Base-by-base conservation (phyloP, 2,329 filamentous ascomycete genomes). In the Paraphaeosphaeria sporulosa region DNA sequence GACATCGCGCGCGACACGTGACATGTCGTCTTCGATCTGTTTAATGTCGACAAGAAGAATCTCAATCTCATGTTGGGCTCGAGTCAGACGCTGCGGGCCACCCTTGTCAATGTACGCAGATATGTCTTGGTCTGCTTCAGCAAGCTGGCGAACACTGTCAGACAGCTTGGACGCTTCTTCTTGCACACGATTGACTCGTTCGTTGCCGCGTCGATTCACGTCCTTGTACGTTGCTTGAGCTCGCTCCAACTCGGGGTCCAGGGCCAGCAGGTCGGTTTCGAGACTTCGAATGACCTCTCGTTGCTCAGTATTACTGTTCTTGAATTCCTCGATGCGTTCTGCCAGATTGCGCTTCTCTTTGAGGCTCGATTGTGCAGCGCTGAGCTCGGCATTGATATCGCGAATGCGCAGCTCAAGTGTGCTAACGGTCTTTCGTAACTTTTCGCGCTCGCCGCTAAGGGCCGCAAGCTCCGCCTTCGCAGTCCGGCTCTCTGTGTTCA, bases 151-250 rank as follows among this genome's bases (percentile, higher is more conserved):
- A 56, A 95, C 83, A 32, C 89, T 95, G 62, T 89, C 88, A 4
- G 88, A 87, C 15, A 98, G 83, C 21, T 83, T 87, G 58, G 90
- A 89, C 12, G 91, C 88, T 61, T 90, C 89, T 40, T 89, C 85
- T 30, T 90, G 88, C 46, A 94, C 81, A 59, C 87, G 86, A 69
- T 90, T 88, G 73, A 96, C 92, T 67, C 88, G 91, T 8, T 85
- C 83, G 17, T 89, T 88, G 9, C 91, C 90, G 44, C 88, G 89
- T 58, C 88, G 85, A 58, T 89, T 86, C 53, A 90, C 87, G 66
- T 96, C 93, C 40, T 96, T 91, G 65, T 91, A 90, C 58, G 89
- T 89, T 8, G 88, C 85, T 67, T 91, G 89, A 15, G 92, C 91
- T 70, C 92, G 90, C 6, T 87, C 83, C 46, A 97, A 88, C 73